Conservation (phyloP, 2,329 filamentous ascomycete species). For the Paraphaeosphaeria sporulosa region DNA sequence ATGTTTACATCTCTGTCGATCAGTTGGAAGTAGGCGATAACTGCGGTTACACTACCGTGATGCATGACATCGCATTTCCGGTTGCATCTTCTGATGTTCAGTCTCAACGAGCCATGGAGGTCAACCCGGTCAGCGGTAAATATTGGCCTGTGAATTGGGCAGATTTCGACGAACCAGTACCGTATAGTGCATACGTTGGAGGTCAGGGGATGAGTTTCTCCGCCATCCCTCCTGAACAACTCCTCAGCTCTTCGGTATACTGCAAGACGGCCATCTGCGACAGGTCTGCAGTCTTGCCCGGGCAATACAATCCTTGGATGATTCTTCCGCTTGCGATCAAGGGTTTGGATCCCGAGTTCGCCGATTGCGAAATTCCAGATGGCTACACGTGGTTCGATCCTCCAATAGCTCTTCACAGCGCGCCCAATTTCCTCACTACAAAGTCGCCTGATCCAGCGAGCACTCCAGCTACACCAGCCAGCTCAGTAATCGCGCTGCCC, state of each 20-base stretch:
- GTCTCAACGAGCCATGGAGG: neutral
- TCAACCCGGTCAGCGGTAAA: neutral
- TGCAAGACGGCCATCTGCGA: slow-evolving; percentile 13
- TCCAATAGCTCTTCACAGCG: slow-evolving; percentile 5
- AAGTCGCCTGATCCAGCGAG: neutral
- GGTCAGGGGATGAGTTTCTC: neutral
- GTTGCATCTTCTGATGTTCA: slow-evolving; percentile 5
- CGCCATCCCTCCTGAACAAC: neutral
- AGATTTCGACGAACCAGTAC: slow-evolving; percentile 12
- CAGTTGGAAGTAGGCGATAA: slow-evolving; percentile 9
- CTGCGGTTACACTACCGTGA: slow-evolving; percentile 1
- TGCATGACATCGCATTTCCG: slow-evolving; percentile 7
- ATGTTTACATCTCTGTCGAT: slow-evolving; percentile 7
- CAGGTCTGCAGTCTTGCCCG: neutral
- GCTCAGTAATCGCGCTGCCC: slow-evolving; percentile 2
- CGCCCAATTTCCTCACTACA: slow-evolving; percentile 5
- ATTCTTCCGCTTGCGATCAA: slow-evolving; percentile 5
- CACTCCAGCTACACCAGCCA: slow-evolving; percentile 8
- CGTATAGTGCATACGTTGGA: neutral
- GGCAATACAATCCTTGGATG: slow-evolving; percentile 4
- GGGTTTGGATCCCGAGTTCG: slow-evolving; percentile 1
- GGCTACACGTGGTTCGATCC: slow-evolving; percentile 8
- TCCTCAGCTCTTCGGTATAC: neutral
- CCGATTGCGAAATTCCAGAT: neutral
- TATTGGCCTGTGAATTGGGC: slow-evolving; percentile 5